A percentile compares a stretch with the other conserved stretches of the same genome.
These are phyloP conservation scores for Dactylellina leptospora DNA, from an alignment of 2,329 filamentous ascomycete species.

Conservation along the genomic window DNA sequence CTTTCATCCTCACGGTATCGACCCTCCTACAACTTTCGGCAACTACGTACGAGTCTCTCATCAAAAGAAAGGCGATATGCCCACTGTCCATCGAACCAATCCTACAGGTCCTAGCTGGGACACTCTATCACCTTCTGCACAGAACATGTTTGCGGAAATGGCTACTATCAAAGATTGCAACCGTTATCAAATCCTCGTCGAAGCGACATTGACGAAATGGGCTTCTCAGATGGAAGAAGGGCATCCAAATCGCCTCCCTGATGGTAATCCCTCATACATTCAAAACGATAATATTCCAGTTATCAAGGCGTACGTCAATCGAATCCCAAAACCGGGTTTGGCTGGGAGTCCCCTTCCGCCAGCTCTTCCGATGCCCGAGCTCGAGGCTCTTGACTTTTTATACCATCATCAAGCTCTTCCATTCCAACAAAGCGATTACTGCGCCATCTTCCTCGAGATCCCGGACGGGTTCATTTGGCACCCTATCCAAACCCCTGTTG, in stretches of 20 bases:
- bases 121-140: background rate
- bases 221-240: constrained; percentile 21
- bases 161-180: constrained; percentile 18
- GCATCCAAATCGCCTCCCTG: constrained; percentile 30
- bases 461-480: constrained; percentile 51
- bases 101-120: constrained; percentile 31
- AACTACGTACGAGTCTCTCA: background rate
- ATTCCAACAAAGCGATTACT: constrained; percentile 48
- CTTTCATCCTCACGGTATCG: constrained; percentile 19
- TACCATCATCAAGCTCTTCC: constrained; percentile 38
- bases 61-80: constrained; percentile 9
- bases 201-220: constrained; percentile 31
- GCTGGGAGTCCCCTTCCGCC: constrained; percentile 35
- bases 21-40: constrained; percentile 1
- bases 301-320: constrained; percentile 48
- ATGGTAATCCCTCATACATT: constrained; percentile 43
- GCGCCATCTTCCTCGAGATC: constrained; percentile 24
- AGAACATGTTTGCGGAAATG: constrained; percentile 40
- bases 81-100: constrained; percentile 18
- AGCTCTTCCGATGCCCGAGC: constrained; percentile 39
- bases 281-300: constrained; percentile 41
- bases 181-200: constrained; percentile 36
- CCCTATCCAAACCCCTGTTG: constrained; percentile 40
- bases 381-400: constrained; percentile 47
- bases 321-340: constrained; percentile 33